Evolutionary conservation across 805 yeast genomes (phyloP).

Genomic region (Ogataea paradorogensis): DNA sequence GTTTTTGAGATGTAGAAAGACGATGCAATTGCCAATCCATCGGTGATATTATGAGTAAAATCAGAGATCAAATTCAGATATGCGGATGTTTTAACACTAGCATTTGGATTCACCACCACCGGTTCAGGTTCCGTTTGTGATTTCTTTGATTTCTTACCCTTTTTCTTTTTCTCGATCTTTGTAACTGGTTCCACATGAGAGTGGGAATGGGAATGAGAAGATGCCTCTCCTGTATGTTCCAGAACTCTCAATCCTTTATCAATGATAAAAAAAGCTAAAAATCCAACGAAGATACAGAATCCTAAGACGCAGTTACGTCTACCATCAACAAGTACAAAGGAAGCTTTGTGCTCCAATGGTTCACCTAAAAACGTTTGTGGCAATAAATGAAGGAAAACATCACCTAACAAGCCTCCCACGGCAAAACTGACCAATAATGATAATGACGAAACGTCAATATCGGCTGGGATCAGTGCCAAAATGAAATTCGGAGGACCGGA

Average conservation of each 20-base stretch:
- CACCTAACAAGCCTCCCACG: constrained; percentile 73
- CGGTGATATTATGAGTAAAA: constrained; percentile 71
- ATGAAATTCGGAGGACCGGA: constrained; percentile 63
- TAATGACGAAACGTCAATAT: constrained; percentile 48
- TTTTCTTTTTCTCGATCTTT: constrained; percentile 15
- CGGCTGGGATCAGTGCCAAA: constrained; percentile 54
- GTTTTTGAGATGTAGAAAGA: constrained; percentile 58
- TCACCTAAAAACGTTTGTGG: constrained; percentile 67
- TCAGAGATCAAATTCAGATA: constrained; percentile 68
- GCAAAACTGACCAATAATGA: constrained; percentile 66
- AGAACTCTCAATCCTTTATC: constrained; percentile 59
- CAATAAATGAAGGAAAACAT: constrained; percentile 65
- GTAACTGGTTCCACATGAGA: constrained; percentile 21
- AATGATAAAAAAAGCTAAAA: constrained; percentile 54
- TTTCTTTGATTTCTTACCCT: constrained; percentile 15
- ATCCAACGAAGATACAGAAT: constrained; percentile 56
- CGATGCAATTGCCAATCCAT: constrained; percentile 72
- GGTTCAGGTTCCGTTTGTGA: constrained; percentile 18
- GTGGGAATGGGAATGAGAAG: constrained; percentile 47
- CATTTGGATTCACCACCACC: constrained; percentile 34
- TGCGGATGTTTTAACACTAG: constrained; percentile 50
- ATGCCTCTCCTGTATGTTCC: constrained; percentile 35
- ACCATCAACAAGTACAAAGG: constrained; percentile 51
- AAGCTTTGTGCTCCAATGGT: constrained; percentile 37
- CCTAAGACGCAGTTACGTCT: constrained; percentile 50